Conservation (phyloP, 768 basidiomycete species). For the Ramaria rubella region DNA sequence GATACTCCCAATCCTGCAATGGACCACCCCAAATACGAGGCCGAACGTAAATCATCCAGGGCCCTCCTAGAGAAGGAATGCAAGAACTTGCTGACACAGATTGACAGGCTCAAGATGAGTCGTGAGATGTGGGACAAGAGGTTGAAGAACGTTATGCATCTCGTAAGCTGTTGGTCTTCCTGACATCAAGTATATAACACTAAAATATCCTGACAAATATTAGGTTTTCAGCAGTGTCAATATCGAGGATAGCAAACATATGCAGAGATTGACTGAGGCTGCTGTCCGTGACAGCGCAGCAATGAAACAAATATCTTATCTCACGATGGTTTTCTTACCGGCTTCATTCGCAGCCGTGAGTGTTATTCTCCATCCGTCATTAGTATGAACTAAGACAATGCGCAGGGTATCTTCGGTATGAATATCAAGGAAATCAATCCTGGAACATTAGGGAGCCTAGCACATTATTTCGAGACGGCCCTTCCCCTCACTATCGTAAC, state of each 20-base stretch:
- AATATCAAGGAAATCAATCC: conserved; percentile 3
- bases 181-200: neutral
- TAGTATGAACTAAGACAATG: too few relatives aligned
- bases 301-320: conserved; percentile 19
- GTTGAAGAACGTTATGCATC: conserved; percentile 28
- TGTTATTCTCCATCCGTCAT: too few relatives aligned
- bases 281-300: conserved; percentile 37
- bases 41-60: neutral
- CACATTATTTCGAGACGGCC: conserved; percentile 8
- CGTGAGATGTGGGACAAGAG: conserved; percentile 25
- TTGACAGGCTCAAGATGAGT: conserved; percentile 12
- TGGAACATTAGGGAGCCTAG: conserved; percentile 1
- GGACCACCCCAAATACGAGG: neutral
- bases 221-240: conserved; percentile 43
- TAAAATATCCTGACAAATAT: neutral
- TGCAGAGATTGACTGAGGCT: conserved; percentile 44
- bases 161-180: conserved; percentile 18
- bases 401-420: conserved; percentile 12
- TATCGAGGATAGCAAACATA: conserved; percentile 46
- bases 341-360: conserved; percentile 37
- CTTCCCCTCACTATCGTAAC: conserved; percentile 9
- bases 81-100: conserved; percentile 10
- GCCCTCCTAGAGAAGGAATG: conserved; percentile 9
- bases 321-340: conserved; percentile 31
- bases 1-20: conserved; percentile 45